Evolutionary conservation across 2,329 filamentous ascomycete species (phyloP), one percentile per base, ranked within the genome.

Genomic region (Cryoendolithus antarcticus): DNA sequence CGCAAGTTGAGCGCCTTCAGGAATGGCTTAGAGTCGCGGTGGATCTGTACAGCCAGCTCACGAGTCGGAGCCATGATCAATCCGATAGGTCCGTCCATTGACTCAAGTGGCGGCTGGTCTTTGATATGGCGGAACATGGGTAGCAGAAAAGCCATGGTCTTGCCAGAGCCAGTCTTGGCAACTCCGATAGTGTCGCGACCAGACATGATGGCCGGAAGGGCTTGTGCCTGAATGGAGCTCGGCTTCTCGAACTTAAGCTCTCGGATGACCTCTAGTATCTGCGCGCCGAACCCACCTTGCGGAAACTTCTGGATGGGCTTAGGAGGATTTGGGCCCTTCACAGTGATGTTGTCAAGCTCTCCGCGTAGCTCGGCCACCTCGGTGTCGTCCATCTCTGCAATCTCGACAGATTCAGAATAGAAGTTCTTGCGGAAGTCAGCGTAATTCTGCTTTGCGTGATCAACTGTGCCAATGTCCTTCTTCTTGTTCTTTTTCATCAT

Each of bases 101-200:
- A 77, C 52, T 82, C 83, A 11, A 95, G 66, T 0, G 82, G 78
- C 36, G 77, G 71, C 58, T 98, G 91, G 55, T 96, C 91, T 61
- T 89, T 91, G 64, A 96, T 94, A 59, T 98, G 91, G 40, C 91
- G 78, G 59, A 98, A 95, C 86, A 96, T 95, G 30, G 91, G 91
- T 32, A 98, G 73, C 21, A 94, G 65, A 58, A 96, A 98, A 4
- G 91, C 91, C 52, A 96, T 78, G 0, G 91, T 98, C 66, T 98
- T 98, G 58, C 91, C 91, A 19, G 91, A 96, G 4, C 91, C 91
- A 15, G 91, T 98, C 66, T 96, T 96, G 11, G 91, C 91, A 38
- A 98, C 86, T 48, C 88, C 91, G 47, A 98, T 86, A 30, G 95
- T 83, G 65, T 98, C 91, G 49, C 86, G 77, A 7, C 91, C 91